Evolutionary conservation across 306 rosid species (phyloP).

Genomic region (Quillaja saponaria): DNA sequence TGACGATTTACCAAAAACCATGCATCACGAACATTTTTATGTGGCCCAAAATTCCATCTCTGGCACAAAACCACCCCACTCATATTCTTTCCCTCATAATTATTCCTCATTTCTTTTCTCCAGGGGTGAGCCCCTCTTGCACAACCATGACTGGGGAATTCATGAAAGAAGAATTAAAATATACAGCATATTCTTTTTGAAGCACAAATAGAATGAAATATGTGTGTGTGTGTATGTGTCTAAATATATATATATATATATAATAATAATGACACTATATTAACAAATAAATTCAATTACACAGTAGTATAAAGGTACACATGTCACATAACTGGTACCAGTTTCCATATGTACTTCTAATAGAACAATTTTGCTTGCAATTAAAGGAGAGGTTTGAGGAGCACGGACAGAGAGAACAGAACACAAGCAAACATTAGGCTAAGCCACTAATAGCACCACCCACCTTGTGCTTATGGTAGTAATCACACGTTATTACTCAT

Average conservation of each 20-base stretch:
- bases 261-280: not conserved
- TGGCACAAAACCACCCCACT: constrained; percentile 26
- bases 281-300: constrained; percentile 11
- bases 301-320: constrained; percentile 15
- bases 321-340: constrained; percentile 2
- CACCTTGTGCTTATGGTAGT: too few species aligned
- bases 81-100: constrained; percentile 26
- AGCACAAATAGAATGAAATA: not conserved
- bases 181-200: constrained; percentile 4
- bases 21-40: constrained; percentile 28
- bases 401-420: too few species aligned
- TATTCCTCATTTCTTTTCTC: constrained; percentile 31
- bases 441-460: too few species aligned
- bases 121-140: constrained; percentile 39
- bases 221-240: too few species aligned
- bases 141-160: constrained; percentile 22
- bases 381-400: too few species aligned
- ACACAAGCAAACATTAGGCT: too few species aligned
- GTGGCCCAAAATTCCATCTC: constrained; percentile 25
- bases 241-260: too few species aligned
- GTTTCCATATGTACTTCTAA: not conserved
- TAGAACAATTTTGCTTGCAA: too few species aligned
- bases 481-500: too few species aligned
- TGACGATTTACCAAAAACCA: constrained; percentile 40
- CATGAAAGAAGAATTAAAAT: constrained; percentile 6